Evolutionary conservation across 129 eudicot genomes (phyloP).

Genomic region (Chrysanthemum makinoi): DNA sequence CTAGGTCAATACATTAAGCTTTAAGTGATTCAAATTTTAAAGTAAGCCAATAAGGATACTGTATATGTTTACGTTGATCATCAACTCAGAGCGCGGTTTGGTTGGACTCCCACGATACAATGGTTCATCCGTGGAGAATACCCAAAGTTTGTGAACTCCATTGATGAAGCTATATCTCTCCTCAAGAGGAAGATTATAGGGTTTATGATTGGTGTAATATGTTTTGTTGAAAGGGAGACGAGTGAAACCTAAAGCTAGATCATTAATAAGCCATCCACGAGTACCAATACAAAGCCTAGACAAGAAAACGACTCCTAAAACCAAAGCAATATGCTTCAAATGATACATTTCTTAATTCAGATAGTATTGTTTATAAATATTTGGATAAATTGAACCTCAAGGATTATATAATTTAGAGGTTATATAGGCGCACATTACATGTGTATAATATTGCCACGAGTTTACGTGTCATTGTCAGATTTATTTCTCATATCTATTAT

Average conservation of each 20-base stretch:
- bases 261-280: background rate
- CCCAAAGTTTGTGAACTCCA: slow-evolving; percentile 40
- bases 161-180: slow-evolving; percentile 34
- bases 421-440: too few species aligned
- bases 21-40: background rate
- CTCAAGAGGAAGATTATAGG: slow-evolving; percentile 26
- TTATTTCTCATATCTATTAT: too few species aligned
- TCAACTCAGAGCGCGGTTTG: slow-evolving; percentile 34
- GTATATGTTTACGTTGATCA: slow-evolving; percentile 20
- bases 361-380: background rate
- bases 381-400: background rate
- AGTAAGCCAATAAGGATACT: background rate
- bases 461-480: too few species aligned
- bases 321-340: slow-evolving; percentile 12
- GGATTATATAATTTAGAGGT: too few species aligned
- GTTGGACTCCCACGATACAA: slow-evolving; percentile 29
- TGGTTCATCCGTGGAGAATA: slow-evolving; percentile 31
- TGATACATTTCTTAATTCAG: slow-evolving; percentile 5
- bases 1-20: background rate
- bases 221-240: slow-evolving; percentile 28
- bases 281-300: slow-evolving; percentile 1
- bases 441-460: too few species aligned
- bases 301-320: slow-evolving; percentile 17
- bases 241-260: slow-evolving; percentile 30
- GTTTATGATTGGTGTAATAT: slow-evolving; percentile 18